Percentiles rank a stretch among this genome's conserved stretches.
phyloP scores from a whole-genome alignment of 768 basidiomycete genomes.

The Porpolomopsis calyptriformis region DNA sequence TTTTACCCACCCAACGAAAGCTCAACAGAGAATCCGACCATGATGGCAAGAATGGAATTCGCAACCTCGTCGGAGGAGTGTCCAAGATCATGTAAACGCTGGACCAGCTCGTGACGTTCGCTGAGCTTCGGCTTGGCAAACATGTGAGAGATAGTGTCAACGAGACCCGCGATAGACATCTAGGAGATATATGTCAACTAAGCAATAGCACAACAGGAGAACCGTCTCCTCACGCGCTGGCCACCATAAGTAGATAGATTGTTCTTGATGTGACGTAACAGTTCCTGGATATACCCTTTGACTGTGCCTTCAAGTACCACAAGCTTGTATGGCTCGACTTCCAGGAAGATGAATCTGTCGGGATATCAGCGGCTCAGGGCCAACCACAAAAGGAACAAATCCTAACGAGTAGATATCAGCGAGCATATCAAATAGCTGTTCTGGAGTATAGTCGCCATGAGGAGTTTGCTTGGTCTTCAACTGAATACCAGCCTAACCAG shows the following conservation, averaged over 20 bases:
- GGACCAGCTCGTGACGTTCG: conserved; percentile 42
- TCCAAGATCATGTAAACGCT: conserved; percentile 46
- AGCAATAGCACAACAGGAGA: background rate
- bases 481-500: conserved; percentile 54
- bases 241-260: conserved; percentile 32
- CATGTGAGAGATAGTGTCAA: conserved; percentile 35
- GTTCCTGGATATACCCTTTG: conserved; percentile 38
- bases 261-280: conserved; percentile 47
- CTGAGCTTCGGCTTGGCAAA: conserved; percentile 37
- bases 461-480: conserved; percentile 46
- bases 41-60: conserved; percentile 60
- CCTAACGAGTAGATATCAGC: conserved; percentile 63
- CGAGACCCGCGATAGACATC: conserved; percentile 29
- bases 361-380: background rate
- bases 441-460: conserved; percentile 51
- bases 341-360: conserved; percentile 64
- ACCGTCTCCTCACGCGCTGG: conserved; percentile 28
- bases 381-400: background rate
- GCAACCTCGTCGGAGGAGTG: conserved; percentile 50
- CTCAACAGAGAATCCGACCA: conserved; percentile 60
- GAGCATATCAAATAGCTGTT: conserved; percentile 52
- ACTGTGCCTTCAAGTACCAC: conserved; percentile 46
- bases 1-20: conserved; percentile 47
- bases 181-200: conserved; percentile 21
- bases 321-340: conserved; percentile 48